A percentile compares a stretch with the other conserved stretches of the same genome.
These are phyloP conservation scores for Nannizziopsis barbatae DNA, from an alignment of 2,329 filamentous ascomycete species.

Conservation along the genomic window DNA sequence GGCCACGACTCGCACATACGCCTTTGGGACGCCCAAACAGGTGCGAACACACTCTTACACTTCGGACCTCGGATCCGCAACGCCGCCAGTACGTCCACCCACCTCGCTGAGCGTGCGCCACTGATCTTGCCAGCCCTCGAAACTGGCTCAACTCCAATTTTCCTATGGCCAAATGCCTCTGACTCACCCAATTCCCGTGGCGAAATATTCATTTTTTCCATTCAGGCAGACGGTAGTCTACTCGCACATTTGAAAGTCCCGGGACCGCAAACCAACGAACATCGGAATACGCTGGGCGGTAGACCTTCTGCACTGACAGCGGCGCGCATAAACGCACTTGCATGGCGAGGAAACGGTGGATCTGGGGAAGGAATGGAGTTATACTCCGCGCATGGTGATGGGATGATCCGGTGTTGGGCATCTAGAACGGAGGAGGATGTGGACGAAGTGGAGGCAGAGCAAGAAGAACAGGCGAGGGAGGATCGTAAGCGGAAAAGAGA, in stretches of 20 bases:
- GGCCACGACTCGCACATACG: constrained; percentile 76
- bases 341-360: constrained; percentile 57
- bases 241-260: constrained; percentile 60
- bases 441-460: constrained; percentile 35
- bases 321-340: constrained; percentile 61
- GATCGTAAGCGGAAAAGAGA: constrained; percentile 59
- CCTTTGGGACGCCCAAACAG: constrained; percentile 72
- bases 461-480: constrained; percentile 41
- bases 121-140: constrained; percentile 52
- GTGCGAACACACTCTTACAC: constrained; percentile 76
- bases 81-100: constrained; percentile 37
- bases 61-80: constrained; percentile 79
- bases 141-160: constrained; percentile 37
- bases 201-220: constrained; percentile 66
- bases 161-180: constrained; percentile 72
- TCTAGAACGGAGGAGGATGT: constrained; percentile 46
- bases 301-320: constrained; percentile 39
- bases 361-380: constrained; percentile 53
- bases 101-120: constrained; percentile 50
- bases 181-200: constrained; percentile 47
- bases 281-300: constrained; percentile 22
- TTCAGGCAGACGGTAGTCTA: constrained; percentile 58
- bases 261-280: constrained; percentile 35
- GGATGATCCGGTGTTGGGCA: constrained; percentile 69
- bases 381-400: constrained; percentile 75